These are phyloP conservation scores for Quercus cerris DNA, from an alignment of 306 rosid genomes.

Conservation along the genomic window DNA sequence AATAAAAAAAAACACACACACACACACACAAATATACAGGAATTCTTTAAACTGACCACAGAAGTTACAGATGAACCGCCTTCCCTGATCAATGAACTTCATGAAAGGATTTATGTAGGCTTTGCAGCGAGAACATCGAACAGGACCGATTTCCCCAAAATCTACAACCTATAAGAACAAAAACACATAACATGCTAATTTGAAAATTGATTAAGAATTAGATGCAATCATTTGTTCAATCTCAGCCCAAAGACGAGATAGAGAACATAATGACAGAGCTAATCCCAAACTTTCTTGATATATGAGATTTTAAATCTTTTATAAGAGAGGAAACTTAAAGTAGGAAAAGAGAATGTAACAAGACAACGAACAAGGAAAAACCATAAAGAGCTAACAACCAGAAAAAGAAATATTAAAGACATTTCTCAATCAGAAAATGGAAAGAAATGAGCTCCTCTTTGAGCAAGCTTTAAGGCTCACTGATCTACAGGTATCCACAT, in stretches of 20 bases:
- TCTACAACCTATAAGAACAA: constrained; percentile 71
- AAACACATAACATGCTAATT: background rate
- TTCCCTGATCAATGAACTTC: constrained; percentile 97
- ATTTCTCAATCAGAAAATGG: background rate
- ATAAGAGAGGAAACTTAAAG: background rate
- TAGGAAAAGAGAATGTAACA: background rate
- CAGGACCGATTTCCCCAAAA: constrained; percentile 98
- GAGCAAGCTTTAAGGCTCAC: background rate
- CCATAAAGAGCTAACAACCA: background rate
- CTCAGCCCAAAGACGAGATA: background rate
- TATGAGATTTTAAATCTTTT: background rate
- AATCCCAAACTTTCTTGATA: background rate
- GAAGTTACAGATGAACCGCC: constrained; percentile 87
- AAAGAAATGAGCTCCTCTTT: background rate
- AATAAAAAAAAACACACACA: too few species aligned
- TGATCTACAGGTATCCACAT: background rate
- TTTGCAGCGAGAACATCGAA: constrained; percentile 97
- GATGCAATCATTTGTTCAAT: background rate
- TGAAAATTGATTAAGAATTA: background rate
- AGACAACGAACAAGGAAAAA: too few species aligned
- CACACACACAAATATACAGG: background rate
- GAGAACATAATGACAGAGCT: background rate
- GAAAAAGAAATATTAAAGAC: background rate
- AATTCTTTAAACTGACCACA: constrained; percentile 71
- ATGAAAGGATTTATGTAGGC: constrained; percentile 95